phyloP scores from a whole-genome alignment of 2,329 filamentous ascomycete genomes.

The Sporothrix sp. region DNA sequence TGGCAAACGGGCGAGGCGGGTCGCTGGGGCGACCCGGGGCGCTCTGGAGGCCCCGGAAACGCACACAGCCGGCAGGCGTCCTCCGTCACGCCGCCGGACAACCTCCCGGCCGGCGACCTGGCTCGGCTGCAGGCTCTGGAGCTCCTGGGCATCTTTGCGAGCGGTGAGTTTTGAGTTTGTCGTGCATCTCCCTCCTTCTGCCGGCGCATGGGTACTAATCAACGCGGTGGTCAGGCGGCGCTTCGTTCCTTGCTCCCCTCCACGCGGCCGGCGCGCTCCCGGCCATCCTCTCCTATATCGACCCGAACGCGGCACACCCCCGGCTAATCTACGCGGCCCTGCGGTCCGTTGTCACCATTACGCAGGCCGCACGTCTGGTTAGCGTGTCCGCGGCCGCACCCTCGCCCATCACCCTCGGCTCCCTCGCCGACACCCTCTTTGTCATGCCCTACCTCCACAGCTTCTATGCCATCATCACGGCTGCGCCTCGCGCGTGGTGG shows the following conservation, averaged over 20 bases:
- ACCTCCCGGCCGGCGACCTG: conserved; percentile 53
- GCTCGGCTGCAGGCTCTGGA: conserved; percentile 70
- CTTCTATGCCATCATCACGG: conserved; percentile 55
- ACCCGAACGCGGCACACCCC: conserved; percentile 52
- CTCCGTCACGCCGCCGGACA: conserved; percentile 23
- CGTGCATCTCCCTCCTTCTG: too few relatives aligned
- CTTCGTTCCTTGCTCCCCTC: conserved; percentile 66
- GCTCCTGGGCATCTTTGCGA: conserved; percentile 74
- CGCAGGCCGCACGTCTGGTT: conserved; percentile 38
- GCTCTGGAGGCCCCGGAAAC: conserved; percentile 17
- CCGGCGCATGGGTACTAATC: too few relatives aligned
- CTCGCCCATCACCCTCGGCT: conserved; percentile 31
- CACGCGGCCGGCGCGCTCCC: conserved; percentile 58
- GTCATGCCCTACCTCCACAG: conserved; percentile 49
- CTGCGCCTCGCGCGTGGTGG: conserved; percentile 34
- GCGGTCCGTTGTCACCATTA: conserved; percentile 61
- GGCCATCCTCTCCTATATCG: conserved; percentile 60
- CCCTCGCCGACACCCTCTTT: conserved; percentile 58
- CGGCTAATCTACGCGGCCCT: conserved; percentile 65
- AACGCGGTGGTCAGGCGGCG: conserved; percentile 50
- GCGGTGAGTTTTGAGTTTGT: too few relatives aligned
- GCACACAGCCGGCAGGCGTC: conserved; percentile 19
- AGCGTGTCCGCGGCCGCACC: conserved; percentile 34
- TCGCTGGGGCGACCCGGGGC: conserved; percentile 25
- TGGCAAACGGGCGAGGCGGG: not conserved